Conservation (phyloP, 1,284 basidiomycete genomes). For the Ceratobasidium sp. region DNA sequence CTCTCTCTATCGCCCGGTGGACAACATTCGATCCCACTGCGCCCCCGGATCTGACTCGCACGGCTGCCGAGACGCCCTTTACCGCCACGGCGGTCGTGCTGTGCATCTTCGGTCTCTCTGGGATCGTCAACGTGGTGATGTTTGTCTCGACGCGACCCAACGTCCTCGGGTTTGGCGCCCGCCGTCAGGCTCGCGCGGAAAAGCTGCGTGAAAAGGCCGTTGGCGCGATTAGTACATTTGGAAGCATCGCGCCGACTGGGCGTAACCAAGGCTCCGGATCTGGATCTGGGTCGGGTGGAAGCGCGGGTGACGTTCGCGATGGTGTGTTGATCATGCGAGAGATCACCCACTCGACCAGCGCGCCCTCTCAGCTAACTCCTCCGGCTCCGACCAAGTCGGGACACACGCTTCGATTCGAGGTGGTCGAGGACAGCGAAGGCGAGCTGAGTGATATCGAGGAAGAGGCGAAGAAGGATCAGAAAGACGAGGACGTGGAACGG, state of each 20-base stretch:
- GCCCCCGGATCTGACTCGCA: constrained; percentile 22
- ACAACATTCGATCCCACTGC: constrained; percentile 40
- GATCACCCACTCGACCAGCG: constrained; percentile 6
- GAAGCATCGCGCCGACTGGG: constrained; percentile 30
- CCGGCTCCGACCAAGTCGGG: constrained; percentile 17
- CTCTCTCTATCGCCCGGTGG: constrained; percentile 44
- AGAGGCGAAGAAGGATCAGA: not conserved
- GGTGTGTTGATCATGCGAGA: constrained; percentile 31
- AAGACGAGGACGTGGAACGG: constrained; percentile 12
- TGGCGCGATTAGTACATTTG: constrained; percentile 30
- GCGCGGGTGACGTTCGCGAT: not conserved
- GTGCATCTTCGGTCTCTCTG: constrained; percentile 43
- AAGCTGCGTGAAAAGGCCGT: constrained; percentile 27
- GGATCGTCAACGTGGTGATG: constrained; percentile 44
- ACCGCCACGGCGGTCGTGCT: constrained; percentile 43
- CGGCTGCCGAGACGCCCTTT: constrained; percentile 40
- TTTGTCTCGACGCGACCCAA: constrained; percentile 45
- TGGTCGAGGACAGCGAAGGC: constrained; percentile 20
- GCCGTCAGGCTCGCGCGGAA: constrained; percentile 29
- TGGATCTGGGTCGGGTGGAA: constrained; percentile 3
- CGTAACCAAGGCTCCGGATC: constrained; percentile 5
- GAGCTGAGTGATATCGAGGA: constrained; percentile 29
- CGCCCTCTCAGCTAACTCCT: not conserved
- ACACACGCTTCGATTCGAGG: constrained; percentile 27
- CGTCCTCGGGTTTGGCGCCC: constrained; percentile 41